Base-by-base conservation (phyloP, 371 early-diverging fungal species). In the Entomophthora muscae region DNA sequence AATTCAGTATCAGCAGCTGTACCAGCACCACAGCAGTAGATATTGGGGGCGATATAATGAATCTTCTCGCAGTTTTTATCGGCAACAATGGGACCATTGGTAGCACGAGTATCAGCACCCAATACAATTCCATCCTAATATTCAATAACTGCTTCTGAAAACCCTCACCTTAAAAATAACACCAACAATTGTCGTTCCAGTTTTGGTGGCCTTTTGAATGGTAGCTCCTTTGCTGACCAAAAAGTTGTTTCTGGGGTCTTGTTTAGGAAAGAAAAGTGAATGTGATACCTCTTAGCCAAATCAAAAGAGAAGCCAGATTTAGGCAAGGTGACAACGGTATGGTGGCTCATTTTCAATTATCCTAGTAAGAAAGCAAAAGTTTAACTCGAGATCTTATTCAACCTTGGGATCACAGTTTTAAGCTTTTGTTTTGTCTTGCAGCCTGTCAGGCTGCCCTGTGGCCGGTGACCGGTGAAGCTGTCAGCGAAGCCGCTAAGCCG, bases 11-110 rank as follows among this genome's bases (percentile, higher is more conserved):
- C 99, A 12, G 99, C 99, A 32, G 99, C 99, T 23, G 99, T 99
- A 70, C 99, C 99, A 27, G 99, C 99, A 68, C 99, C 99, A 75
- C 98, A 95, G 76, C 98, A 98, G 78, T 94, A 97, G 82, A 99
- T 98, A 77, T 98, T 98, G 68, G 98, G 98, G 55, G 98, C 89
- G 64, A 99, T 80, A 69, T 93, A 92, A 75, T 98, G 99, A 65
- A 99, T 95, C 83, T 99, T 99, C 73, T 87, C 86, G 76, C 98
- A 98, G 79, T 98, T 98, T 78, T 99, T 99, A 80, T 99, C 96
- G 13, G 97, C 95, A 17, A 99, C 98, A 71, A 98, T 93, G 28
- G 95, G 87, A 3, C 98, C 99, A 61, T 84, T 86, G 17, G 99
- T 99, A n/a, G 98, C 93, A 70, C 99, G 82, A 22, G 99, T 99